Evolutionary conservation across 2,329 filamentous ascomycete species (phyloP), one percentile per base, ranked within the genome.

Genomic region (Pseudogymnoascus sp.): DNA sequence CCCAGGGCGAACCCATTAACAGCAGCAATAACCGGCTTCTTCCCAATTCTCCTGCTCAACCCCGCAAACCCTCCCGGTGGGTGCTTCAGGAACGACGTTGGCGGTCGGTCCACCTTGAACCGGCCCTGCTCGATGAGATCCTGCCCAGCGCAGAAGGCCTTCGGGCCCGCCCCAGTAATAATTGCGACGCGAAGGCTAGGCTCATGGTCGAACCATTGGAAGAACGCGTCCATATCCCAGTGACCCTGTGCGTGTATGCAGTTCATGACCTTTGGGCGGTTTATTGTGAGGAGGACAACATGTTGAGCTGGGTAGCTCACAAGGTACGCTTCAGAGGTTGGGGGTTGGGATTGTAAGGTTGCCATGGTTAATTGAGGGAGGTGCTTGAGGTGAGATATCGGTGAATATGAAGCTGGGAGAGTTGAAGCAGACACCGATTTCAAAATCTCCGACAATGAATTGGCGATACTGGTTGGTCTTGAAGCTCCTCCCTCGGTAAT

Each of bases 1-100:
- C 90, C 90, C 31, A 90, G 80, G 51, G 88, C 90, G 39, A 88
- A 79, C 2, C 90, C 90, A 72, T 92, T 90, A n/a, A 93, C 87
- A 1, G 90, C 90, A 0, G 87, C 88, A 43, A 93, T 82, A 65
- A 93, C 80, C 5, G 90, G 90, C 71, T 93, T 93, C 75, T 84
- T 85, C 57, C 89, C 89, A 11, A 76, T 73, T 28, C 89, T 81
- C 68, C 89, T 86, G 66, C 85, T 86, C 34, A 92, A 77, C 0
- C 85, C 88, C 41, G 83, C 86, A 66, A 90, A 89, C 1, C 88
- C 88, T 2, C 62, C 63, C 1, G 70, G 61, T 7, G 72, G 71
- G 64, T 73, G 71, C 14, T 66, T 63, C 6, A 8, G 77, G 1
- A 77, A 71, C 0, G 76, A 63, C 25, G 51, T 31, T 25, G 66